phyloP scores from a whole-genome alignment of 495 filamentous ascomycete genomes.

The Podospora appendiculata region DNA sequence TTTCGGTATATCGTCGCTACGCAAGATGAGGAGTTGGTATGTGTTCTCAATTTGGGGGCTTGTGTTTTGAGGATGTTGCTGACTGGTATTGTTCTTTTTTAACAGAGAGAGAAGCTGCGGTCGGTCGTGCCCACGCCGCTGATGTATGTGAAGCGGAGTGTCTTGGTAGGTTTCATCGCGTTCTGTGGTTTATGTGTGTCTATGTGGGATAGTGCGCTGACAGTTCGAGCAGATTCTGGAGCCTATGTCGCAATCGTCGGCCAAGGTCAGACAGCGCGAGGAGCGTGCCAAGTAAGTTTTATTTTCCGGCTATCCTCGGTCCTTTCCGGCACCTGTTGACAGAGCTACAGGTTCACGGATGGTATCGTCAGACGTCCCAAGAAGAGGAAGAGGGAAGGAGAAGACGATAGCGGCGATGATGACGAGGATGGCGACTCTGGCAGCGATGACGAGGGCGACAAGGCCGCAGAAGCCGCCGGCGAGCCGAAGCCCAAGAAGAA shows the following conservation, averaged over 20 bases:
- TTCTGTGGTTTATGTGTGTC: neutral
- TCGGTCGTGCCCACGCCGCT: slow-evolving; percentile 36
- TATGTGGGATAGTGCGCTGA: neutral
- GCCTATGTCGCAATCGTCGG: slow-evolving; percentile 64
- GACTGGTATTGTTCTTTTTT: neutral
- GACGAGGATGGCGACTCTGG: slow-evolving; percentile 16
- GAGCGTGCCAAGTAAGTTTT: slow-evolving; percentile 71
- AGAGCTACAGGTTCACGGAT: slow-evolving; percentile 15
- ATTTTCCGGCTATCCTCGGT: neutral
- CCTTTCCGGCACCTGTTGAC: slow-evolving; percentile 1
- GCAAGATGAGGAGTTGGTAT: slow-evolving; percentile 43
- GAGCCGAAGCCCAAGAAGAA: slow-evolving; percentile 45
- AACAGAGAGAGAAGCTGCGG: slow-evolving; percentile 19
- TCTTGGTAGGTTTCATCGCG: slow-evolving; percentile 54
- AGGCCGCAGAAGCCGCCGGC: slow-evolving; percentile 16
- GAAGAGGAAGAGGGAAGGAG: slow-evolving; percentile 49
- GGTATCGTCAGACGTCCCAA: slow-evolving; percentile 18
- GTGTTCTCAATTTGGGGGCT: neutral
- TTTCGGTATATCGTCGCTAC: slow-evolving; percentile 84
- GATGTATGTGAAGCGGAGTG: slow-evolving; percentile 74
- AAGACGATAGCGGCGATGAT: slow-evolving; percentile 21
- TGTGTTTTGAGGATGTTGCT: neutral
- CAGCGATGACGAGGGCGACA: slow-evolving; percentile 11
- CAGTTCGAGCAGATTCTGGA: slow-evolving; percentile 44
- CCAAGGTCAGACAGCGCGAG: slow-evolving; percentile 52